phyloP scores from a whole-genome alignment of 768 basidiomycete species.

The Russula griseocarnosa region DNA sequence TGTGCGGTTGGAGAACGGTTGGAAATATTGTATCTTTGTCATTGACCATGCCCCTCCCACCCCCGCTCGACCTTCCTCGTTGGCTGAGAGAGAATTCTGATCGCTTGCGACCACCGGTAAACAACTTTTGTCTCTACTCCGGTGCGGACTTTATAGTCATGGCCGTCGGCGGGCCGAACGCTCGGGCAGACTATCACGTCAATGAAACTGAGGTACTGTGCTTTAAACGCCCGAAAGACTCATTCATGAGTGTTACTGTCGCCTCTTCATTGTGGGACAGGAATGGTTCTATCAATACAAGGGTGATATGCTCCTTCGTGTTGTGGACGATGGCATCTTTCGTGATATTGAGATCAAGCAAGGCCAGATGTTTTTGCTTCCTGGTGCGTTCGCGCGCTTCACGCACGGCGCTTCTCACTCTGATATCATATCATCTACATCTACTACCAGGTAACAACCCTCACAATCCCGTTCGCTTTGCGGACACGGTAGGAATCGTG shows the following conservation, averaged over 20 bases:
- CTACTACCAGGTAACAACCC: conserved; percentile 75
- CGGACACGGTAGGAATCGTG: conserved; percentile 87
- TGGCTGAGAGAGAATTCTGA: conserved; percentile 84
- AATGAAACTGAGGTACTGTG: conserved; percentile 89
- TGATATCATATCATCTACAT: neutral
- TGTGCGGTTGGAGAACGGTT: no score
- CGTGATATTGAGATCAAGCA: conserved; percentile 86
- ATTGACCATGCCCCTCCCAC: conserved; percentile 53
- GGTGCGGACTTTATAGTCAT: conserved; percentile 91
- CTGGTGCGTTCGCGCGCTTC: conserved; percentile 50
- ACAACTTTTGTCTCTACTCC: conserved; percentile 81
- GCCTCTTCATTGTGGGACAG: conserved; percentile 36
- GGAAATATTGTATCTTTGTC: no score
- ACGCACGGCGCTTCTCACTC: neutral
- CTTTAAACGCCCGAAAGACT: conserved; percentile 26
- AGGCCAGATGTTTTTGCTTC: conserved; percentile 95
- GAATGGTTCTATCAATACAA: conserved; percentile 99
- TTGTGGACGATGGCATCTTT: conserved; percentile 76
- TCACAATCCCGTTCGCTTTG: conserved; percentile 90
- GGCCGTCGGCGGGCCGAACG: conserved; percentile 94
- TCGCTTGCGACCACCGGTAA: conserved; percentile 84
- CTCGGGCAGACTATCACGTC: conserved; percentile 89
- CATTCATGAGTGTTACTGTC: neutral
- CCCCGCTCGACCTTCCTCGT: conserved; percentile 83
- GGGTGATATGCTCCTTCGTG: conserved; percentile 85